A percentile compares a stretch with the other conserved stretches of the same genome.
Evolutionary conservation across 108 stramenopile species (phyloP).

Genomic region (Aureococcus anophagefferens): DNA sequence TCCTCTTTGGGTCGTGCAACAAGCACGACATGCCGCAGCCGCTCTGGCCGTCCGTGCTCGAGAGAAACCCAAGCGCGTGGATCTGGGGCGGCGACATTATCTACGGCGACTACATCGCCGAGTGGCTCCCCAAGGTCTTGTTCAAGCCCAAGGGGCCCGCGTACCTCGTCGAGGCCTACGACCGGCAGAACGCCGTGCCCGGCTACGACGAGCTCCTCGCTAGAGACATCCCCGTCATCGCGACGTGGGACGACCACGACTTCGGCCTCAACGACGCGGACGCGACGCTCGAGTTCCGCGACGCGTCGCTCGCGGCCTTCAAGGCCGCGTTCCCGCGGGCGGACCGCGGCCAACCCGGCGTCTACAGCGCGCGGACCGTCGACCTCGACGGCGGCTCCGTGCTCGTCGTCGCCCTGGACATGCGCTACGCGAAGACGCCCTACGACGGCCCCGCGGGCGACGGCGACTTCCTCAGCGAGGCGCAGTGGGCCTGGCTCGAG

Average conservation of each 20-base stretch:
- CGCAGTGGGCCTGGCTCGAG: conserved; percentile 19
- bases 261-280: conserved; percentile 16
- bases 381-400: not conserved
- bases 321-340: not conserved
- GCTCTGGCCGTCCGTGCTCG: conserved; percentile 7
- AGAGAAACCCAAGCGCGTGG: conserved; percentile 7
- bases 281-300: not conserved
- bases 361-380: too few species aligned
- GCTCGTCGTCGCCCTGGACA: not conserved
- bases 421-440: not conserved
- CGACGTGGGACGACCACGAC: conserved; percentile 23
- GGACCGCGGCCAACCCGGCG: not conserved
- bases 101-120: conserved; percentile 3
- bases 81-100: conserved; percentile 15
- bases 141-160: not conserved
- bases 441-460: not conserved
- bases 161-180: conserved; percentile 1
- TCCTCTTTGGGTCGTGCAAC: conserved; percentile 8
- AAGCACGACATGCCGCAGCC: conserved; percentile 9
- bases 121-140: not conserved
- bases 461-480: conserved; percentile 18
- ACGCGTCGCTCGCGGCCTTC: conserved; percentile 10
- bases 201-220: conserved; percentile 2
- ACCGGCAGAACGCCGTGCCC: not conserved
- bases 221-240: not conserved